Evolutionary conservation across 306 rosid species (phyloP).

Genomic region (Morella rubra): DNA sequence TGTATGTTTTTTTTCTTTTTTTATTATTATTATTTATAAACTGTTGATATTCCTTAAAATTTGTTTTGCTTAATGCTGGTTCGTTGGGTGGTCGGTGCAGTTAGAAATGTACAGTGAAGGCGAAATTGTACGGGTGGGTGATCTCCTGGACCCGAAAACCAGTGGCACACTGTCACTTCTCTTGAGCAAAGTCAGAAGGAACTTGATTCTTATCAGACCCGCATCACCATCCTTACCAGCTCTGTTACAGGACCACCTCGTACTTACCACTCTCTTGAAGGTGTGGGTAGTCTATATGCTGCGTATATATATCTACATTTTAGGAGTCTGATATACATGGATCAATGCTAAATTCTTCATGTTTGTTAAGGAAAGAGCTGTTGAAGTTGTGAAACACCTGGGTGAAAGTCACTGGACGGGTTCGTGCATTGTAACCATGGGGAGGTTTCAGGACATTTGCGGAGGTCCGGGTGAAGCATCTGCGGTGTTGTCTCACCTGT

Average conservation of each 20-base stretch:
- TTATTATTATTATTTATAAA: slow-evolving; percentile 5
- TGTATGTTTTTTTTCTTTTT: not conserved
- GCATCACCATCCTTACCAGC: slow-evolving; percentile 28
- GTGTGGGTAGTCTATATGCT: slow-evolving; percentile 15
- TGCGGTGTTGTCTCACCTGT: slow-evolving; percentile 61
- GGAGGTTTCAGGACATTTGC: slow-evolving; percentile 63
- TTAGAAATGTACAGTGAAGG: slow-evolving; percentile 71
- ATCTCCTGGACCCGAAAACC: slow-evolving; percentile 53
- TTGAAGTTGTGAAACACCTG: slow-evolving; percentile 49
- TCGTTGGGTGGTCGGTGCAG: slow-evolving; percentile 41
- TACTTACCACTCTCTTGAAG: slow-evolving; percentile 59
- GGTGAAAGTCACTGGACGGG: slow-evolving; percentile 74
- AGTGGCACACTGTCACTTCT: slow-evolving; percentile 53
- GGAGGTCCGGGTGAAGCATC: slow-evolving; percentile 67
- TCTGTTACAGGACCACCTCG: slow-evolving; percentile 43
- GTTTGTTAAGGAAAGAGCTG: slow-evolving; percentile 60
- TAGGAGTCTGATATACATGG: not conserved
- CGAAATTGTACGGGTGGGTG: slow-evolving; percentile 48
- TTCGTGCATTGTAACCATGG: slow-evolving; percentile 62
- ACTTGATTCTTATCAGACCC: slow-evolving; percentile 30
- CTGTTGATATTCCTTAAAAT: slow-evolving; percentile 9
- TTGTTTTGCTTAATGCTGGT: slow-evolving; percentile 2
- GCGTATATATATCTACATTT: too few species aligned
- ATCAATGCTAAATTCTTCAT: not conserved
- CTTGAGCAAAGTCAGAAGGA: slow-evolving; percentile 44